Evolutionary conservation across 441 rosid genomes (phyloP).

Genomic region (Cnidoscolus chayamansa): DNA sequence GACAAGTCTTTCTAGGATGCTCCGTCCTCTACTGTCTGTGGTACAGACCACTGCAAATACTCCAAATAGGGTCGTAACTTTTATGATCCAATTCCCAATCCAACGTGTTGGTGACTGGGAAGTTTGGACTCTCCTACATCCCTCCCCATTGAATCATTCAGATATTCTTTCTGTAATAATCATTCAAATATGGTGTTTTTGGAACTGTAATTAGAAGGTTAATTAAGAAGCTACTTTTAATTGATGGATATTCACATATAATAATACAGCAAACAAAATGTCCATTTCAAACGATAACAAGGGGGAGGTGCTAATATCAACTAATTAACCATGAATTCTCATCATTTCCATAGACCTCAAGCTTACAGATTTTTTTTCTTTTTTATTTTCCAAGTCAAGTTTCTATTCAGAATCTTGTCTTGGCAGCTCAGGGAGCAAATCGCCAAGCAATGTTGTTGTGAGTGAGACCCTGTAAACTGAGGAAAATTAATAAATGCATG

Average conservation of each 20-base stretch:
- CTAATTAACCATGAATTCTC: no score
- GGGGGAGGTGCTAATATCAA: background rate
- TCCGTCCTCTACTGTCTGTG: constrained; percentile 29
- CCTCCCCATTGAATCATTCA: constrained; percentile 5
- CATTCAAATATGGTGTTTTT: no score
- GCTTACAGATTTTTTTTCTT: no score
- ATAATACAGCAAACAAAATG: constrained; percentile 3
- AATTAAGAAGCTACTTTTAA: no score
- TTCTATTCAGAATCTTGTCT: no score
- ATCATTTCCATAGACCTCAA: no score
- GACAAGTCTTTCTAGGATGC: constrained; percentile 26
- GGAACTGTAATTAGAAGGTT: no score
- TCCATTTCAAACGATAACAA: background rate
- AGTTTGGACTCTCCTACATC: background rate
- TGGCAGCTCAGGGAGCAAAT: no score
- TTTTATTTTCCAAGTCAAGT: no score
- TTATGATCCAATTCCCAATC: background rate
- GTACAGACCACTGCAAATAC: background rate
- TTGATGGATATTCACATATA: background rate
- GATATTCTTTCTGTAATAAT: background rate
- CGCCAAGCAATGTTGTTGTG: background rate
- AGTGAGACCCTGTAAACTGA: no score
- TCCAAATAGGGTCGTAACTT: background rate
- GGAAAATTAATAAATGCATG: no score
- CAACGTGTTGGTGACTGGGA: background rate